phyloP scores from a whole-genome alignment of 2,329 filamentous ascomycete genomes.

The Magnaporthales sp. region DNA sequence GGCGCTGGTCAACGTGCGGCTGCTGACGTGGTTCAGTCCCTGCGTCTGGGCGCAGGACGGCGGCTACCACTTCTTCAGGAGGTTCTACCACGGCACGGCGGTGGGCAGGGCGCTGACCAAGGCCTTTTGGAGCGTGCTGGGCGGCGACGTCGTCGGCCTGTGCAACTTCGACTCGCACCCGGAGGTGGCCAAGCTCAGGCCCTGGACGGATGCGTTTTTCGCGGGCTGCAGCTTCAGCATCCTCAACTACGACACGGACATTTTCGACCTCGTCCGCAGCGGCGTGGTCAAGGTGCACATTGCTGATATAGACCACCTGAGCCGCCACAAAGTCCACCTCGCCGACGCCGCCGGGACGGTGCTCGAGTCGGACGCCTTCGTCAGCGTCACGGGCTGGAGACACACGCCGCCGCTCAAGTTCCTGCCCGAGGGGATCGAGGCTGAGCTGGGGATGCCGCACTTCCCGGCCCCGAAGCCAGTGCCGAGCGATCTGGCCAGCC shows the following conservation, averaged over 20 bases:
- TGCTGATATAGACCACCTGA: conserved; percentile 39
- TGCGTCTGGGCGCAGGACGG: conserved; percentile 62
- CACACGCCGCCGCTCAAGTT: conserved; percentile 43
- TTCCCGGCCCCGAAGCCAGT: conserved; percentile 8
- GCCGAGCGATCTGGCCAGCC: conserved; percentile 22
- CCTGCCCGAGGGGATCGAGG: conserved; percentile 34
- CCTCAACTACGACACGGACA: conserved; percentile 48
- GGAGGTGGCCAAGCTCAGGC: conserved; percentile 43
- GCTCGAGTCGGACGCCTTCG: conserved; percentile 40
- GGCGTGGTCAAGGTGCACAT: conserved; percentile 45
- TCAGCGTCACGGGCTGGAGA: conserved; percentile 53
- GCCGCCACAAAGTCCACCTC: conserved; percentile 37
- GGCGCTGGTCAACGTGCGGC: conserved; percentile 56
- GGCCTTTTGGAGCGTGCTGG: conserved; percentile 49
- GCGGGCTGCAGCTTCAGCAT: conserved; percentile 48
- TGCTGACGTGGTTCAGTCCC: conserved; percentile 66
- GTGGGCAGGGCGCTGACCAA: conserved; percentile 35
- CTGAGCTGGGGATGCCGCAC: conserved; percentile 40
- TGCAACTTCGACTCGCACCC: conserved; percentile 47
- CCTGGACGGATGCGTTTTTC: conserved; percentile 42
- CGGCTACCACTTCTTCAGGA: conserved; percentile 34
- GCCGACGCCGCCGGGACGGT: conserved; percentile 36
- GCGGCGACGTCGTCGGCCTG: conserved; percentile 42
- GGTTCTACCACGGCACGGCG: conserved; percentile 1
- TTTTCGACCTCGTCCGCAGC: conserved; percentile 45